A percentile compares a stretch with the other conserved stretches of the same genome.
Conservation (phyloP, 805 yeast genomes). For the Yarrowia sp. region DNA sequence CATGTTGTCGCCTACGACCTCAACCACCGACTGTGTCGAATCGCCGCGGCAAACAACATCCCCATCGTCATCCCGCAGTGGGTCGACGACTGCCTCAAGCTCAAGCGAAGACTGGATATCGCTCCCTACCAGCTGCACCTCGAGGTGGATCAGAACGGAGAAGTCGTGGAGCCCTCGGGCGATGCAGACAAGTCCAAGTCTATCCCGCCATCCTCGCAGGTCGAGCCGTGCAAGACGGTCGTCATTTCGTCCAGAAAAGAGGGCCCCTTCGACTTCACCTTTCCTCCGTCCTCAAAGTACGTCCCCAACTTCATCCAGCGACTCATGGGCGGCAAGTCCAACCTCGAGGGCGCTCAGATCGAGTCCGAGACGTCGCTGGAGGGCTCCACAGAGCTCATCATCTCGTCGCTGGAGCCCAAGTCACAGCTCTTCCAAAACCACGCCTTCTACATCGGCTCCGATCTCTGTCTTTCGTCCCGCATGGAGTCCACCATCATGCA, state of each 20-base stretch:
- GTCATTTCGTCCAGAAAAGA: neutral
- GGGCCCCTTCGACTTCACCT: constrained; percentile 19
- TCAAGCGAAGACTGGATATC: constrained; percentile 52
- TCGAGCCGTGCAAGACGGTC: constrained; percentile 12
- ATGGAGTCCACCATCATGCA: constrained; percentile 43
- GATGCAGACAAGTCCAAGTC: neutral
- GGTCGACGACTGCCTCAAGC: constrained; percentile 68
- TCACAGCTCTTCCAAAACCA: constrained; percentile 43
- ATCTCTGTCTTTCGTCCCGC: constrained; percentile 52
- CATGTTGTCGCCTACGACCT: constrained; percentile 64
- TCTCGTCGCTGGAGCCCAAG: constrained; percentile 27
- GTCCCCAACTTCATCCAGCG: constrained; percentile 18
- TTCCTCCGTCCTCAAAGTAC: constrained; percentile 13
- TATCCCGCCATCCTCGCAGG: neutral
- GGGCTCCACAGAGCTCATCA: constrained; percentile 9
- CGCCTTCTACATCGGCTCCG: constrained; percentile 52
- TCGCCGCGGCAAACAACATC: constrained; percentile 45
- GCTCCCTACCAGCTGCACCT: constrained; percentile 47
- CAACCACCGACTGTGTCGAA: constrained; percentile 41
- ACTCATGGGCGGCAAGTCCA: constrained; percentile 1
- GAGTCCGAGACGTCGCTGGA: constrained; percentile 16
- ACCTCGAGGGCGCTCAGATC: constrained; percentile 15
- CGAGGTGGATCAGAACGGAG: constrained; percentile 4
- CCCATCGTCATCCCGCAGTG: constrained; percentile 69
- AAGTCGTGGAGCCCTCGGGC: neutral